Evolutionary conservation across 2,329 filamentous ascomycete genomes (phyloP), one percentile per base, ranked within the genome.

Genomic region (Aspergillus flavus): DNA sequence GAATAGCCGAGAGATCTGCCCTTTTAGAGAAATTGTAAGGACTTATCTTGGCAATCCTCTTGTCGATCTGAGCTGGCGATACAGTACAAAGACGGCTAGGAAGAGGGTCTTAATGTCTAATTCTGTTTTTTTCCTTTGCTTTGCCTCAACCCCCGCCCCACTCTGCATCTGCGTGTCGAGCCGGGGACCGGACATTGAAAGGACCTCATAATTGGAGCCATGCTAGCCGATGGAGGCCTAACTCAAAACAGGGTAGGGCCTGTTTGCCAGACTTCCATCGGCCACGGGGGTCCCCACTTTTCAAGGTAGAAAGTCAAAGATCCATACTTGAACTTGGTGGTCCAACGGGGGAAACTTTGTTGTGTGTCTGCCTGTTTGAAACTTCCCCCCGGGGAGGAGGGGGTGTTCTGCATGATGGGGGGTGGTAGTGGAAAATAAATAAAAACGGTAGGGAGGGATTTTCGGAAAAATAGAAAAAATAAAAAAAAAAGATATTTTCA

Each of bases 11-110:
- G 32, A 55, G 52, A 55, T 55, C 61, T 66, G 48, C 63, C 62
- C 52, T 54, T 58, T 66, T 66, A 23, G 58, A 62, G 66, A 56
- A 64, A 64, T 61, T 61, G 57, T 63, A 61, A 61, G 52, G 43
- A 43, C 64, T 65, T 26, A 41, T 32, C 62, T 66, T 53, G 66
- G 66, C 45, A 68, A 65, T 61, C 36, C 34, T 55, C 21, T 52
- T 52, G 64, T 41, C 59, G 64, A 68, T 68, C 66, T 36, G 55
- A 59, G 56, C 61, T 52, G 61, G 46, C 32, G 26, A 28, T 52
- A 55, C 32, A 39, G 28, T 26, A 36, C 52, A 21, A 55, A 36
- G 52, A 39, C 32, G 52, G 52, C 32, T 39, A 55, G 32, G 9
- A 6, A 21, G 34, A 55, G 34, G 21, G 52, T 55, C 32, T 55